Conservation (phyloP, 768 basidiomycete species). For the Lactarius pseudohatsudake region DNA sequence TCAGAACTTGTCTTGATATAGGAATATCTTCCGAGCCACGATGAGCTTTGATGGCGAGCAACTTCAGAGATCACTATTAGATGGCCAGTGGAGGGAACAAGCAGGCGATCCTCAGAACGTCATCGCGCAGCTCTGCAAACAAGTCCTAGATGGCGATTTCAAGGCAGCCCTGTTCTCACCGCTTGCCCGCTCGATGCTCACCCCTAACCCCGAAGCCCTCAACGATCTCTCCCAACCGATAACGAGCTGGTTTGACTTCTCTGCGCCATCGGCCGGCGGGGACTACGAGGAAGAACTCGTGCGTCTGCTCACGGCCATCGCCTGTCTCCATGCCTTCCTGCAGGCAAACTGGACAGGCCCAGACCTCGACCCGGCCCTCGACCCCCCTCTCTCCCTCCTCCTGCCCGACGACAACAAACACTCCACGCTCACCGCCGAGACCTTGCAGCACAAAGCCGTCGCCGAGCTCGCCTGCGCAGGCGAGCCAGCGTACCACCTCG, state of each 20-base stretch:
- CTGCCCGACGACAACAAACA: slow-evolving; percentile 36
- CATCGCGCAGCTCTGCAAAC: slow-evolving; percentile 47
- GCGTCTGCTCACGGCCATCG: slow-evolving; percentile 66
- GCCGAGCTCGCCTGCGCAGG: slow-evolving; percentile 79
- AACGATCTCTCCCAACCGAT: slow-evolving; percentile 41
- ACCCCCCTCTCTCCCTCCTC: slow-evolving; percentile 39
- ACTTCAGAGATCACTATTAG: slow-evolving; percentile 59
- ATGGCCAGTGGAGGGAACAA: slow-evolving; percentile 43
- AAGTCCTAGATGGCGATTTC: slow-evolving; percentile 61
- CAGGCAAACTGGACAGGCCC: slow-evolving; percentile 98
- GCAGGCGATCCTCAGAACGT: slow-evolving; percentile 32
- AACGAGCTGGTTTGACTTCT: slow-evolving; percentile 38
- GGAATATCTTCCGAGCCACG: not conserved
- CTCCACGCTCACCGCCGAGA: slow-evolving; percentile 41
- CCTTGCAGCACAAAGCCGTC: slow-evolving; percentile 64
- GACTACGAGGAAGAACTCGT: slow-evolving; percentile 51
- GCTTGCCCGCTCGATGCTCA: slow-evolving; percentile 40
- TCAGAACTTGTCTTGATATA: slow-evolving; percentile 7
- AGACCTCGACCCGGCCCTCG: slow-evolving; percentile 55
- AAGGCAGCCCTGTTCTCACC: slow-evolving; percentile 45
- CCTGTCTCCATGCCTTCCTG: slow-evolving; percentile 85
- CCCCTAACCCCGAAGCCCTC: slow-evolving; percentile 31
- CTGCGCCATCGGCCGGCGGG: slow-evolving; percentile 34
- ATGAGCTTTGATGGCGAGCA: slow-evolving; percentile 26
- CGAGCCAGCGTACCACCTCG: slow-evolving; percentile 95